A percentile compares a stretch with the other conserved stretches of the same genome.
Conservation (phyloP, 306 rosid species). For the Vigna hirtella region DNA sequence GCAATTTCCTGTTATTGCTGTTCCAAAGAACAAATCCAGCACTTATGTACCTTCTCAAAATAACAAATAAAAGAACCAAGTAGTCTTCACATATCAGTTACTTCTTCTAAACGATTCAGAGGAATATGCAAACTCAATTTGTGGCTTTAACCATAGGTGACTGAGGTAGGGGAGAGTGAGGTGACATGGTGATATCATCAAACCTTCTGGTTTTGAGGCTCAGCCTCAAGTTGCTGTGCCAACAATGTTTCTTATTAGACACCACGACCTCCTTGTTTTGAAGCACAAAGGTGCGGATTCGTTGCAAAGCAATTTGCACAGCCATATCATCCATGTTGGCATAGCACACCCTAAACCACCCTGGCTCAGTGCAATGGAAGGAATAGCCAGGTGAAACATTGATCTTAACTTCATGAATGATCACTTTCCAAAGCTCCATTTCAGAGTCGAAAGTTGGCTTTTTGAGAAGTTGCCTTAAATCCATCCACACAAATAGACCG, state of each 20-base stretch:
- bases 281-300: constrained; percentile 63
- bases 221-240: constrained; percentile 66
- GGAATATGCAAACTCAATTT: constrained; percentile 35
- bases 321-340: constrained; percentile 87
- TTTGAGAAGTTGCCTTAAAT: constrained; percentile 63
- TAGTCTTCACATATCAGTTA: neutral
- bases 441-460: constrained; percentile 63
- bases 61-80: constrained; percentile 34
- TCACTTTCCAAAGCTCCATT: constrained; percentile 68
- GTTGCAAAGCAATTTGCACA: constrained; percentile 64
- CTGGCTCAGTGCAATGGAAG: constrained; percentile 82
- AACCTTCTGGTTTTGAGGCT: constrained; percentile 56
- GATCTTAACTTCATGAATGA: constrained; percentile 77
- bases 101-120: neutral
- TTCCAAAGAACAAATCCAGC: constrained; percentile 25
- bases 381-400: constrained; percentile 91
- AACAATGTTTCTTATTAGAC: constrained; percentile 56
- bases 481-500: constrained; percentile 92
- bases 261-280: constrained; percentile 55
- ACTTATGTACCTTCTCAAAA: constrained; percentile 28
- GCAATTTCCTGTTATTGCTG: constrained; percentile 29
- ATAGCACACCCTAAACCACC: constrained; percentile 90
- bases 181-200: constrained; percentile 78
- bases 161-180: constrained; percentile 74
- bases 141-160: constrained; percentile 74